Evolutionary conservation across 1,284 basidiomycete genomes (phyloP).

Genomic region (Cystobasidium pallidum): DNA sequence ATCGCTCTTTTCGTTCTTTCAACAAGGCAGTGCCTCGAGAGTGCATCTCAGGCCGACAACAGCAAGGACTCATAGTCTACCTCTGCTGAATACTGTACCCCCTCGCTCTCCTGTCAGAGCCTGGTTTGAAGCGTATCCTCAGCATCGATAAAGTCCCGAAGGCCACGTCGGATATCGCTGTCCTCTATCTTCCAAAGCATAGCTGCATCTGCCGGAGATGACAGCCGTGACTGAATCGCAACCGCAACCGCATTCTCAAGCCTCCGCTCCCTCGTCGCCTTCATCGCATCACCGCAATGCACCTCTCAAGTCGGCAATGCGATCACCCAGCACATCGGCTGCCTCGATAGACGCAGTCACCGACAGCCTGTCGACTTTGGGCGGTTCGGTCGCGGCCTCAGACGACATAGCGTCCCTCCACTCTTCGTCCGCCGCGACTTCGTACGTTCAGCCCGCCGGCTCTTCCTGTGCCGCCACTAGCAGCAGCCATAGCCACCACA

Average conservation of each 20-base stretch:
- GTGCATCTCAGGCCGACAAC: neutral
- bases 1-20: neutral
- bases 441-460: neutral
- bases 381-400: neutral
- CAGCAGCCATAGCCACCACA: neutral
- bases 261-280: neutral
- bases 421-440: constrained; percentile 1
- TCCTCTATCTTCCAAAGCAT: constrained; percentile 7
- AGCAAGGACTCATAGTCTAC: neutral
- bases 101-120: neutral
- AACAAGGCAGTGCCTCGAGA: neutral
- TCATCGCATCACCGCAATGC: neutral
- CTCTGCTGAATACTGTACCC: neutral
- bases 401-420: neutral
- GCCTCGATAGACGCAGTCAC: constrained; percentile 8
- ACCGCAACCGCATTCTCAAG: neutral
- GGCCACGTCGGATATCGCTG: neutral
- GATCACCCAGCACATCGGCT: constrained; percentile 2
- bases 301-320: constrained; percentile 38
- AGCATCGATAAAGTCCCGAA: neutral
- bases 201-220: neutral
- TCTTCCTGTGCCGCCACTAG: neutral
- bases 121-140: neutral
- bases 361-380: neutral
- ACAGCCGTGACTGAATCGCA: neutral